Conservation (phyloP, 495 filamentous ascomycete genomes). For the Daldinia childiae region DNA sequence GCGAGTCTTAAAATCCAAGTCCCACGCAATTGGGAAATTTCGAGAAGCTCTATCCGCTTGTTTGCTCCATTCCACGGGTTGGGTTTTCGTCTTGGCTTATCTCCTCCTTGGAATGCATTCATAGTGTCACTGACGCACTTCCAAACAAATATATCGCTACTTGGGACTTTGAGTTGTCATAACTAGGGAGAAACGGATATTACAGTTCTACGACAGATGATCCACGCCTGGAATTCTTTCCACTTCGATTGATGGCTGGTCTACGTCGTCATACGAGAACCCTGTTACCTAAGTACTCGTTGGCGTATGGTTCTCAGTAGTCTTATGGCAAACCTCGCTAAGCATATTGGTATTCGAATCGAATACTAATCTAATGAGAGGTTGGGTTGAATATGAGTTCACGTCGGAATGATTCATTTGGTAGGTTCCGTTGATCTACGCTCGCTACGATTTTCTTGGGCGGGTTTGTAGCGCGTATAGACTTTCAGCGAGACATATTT, state of each 20-base stretch:
- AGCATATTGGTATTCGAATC: background rate
- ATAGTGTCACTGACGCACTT: conserved; percentile 42
- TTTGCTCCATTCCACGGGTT: conserved; percentile 29
- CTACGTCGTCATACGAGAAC: conserved; percentile 4
- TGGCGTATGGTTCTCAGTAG: background rate
- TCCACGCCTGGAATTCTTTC: conserved; percentile 21
- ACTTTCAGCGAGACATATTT: conserved; percentile 12
- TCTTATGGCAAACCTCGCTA: background rate
- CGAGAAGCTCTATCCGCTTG: conserved; percentile 29
- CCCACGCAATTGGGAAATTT: conserved; percentile 29
- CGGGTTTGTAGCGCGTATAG: conserved; percentile 11
- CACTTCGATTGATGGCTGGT: conserved; percentile 21
- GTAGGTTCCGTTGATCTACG: conserved; percentile 1
- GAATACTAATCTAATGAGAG: too few relatives aligned
- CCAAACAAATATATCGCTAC: conserved; percentile 29
- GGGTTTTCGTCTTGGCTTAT: conserved; percentile 10
- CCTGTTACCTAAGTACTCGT: conserved; percentile 1
- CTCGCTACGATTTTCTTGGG: conserved; percentile 5
- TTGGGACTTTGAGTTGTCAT: conserved; percentile 11
- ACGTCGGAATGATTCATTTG: background rate
- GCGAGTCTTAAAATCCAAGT: conserved; percentile 32
- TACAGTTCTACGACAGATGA: conserved; percentile 39
- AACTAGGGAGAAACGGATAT: conserved; percentile 32
- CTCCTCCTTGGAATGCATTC: conserved; percentile 31
- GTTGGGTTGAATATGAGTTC: background rate